These are phyloP conservation scores for Triglochin maritima DNA, from an alignment of 106 monocot genomes.

Conservation along the genomic window DNA sequence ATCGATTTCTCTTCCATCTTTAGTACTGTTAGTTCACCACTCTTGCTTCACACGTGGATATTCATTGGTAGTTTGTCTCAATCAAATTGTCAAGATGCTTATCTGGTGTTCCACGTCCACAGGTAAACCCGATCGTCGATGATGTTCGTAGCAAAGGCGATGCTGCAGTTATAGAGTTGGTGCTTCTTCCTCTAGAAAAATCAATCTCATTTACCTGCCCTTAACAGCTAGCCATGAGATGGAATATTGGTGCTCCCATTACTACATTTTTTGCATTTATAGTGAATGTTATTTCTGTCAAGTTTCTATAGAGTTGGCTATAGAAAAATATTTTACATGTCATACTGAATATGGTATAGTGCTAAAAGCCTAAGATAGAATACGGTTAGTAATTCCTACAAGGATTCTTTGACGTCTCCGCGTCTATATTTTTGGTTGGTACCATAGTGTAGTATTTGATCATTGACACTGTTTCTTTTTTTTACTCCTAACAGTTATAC, in stretches of 20 bases:
- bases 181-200: slow-evolving; percentile 10
- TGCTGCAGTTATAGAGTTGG: slow-evolving; percentile 79
- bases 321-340: no score
- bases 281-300: no score
- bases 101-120: slow-evolving; percentile 1
- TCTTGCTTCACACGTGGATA: neutral
- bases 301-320: no score
- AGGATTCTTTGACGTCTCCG: no score
- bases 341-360: no score
- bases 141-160: slow-evolving; percentile 81
- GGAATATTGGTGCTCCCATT: no score
- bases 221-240: no score
- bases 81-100: neutral
- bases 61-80: neutral
- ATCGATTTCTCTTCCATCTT: slow-evolving; percentile 97
- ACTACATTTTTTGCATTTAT: no score
- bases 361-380: no score
- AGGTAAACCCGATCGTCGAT: slow-evolving; percentile 95
- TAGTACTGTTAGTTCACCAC: slow-evolving; percentile 35
- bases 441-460: neutral
- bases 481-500: slow-evolving; percentile 55
- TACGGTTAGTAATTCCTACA: no score
- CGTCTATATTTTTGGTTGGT: no score
- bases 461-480: neutral
- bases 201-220: no score